Evolutionary conservation across 2,329 filamentous ascomycete genomes (phyloP), one percentile per base, ranked within the genome.

Genomic region (Hypoxylon sp.): DNA sequence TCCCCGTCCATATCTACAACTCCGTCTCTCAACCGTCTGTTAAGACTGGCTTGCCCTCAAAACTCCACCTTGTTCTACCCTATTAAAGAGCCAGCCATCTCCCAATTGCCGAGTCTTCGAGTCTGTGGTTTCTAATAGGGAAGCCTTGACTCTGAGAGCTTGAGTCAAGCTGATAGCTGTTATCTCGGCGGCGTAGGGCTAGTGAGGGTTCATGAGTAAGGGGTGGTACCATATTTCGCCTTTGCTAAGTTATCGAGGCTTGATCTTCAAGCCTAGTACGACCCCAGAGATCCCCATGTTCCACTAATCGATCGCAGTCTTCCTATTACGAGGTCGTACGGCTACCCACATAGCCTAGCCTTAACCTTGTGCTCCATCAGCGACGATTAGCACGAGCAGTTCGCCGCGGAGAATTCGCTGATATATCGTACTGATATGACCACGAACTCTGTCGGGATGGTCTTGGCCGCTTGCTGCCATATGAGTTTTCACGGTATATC

Each of bases 311-410:
- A 27, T 14, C 11, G 33, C 40, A 48, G 55, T 48, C 46, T 35
- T 33, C 56, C 37, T 49, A 51, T 61, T 61, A 61, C 59, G 40
- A 54, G 50, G 27, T 46, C 40, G 37, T 17, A 54, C 59, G 59
- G 59, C 37, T 48, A 48, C 57, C 48, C 25, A 31, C 59, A 48
- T 61, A 5, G 49, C 37, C 27, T 31, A 48, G 30, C 33, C 46
- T 48, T 44, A 42, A 42, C 37, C 27, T 48, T 20, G 37, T 54
- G 17, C 49, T 48, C 46, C 25, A 22, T 25, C 31, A 25, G 13
- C 40, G 11, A 30, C 35, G 10, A 17, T 17, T 44, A 13, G 37
- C 33, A 46, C 27, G 31, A 54, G 50, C 14, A 48, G 49, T 30
- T 46, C 27, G 10, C 20, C 40, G 40, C 30, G 17, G 8, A 22